These are phyloP conservation scores for Mrakia frigida DNA, from an alignment of 768 basidiomycete species.

Conservation along the genomic window DNA sequence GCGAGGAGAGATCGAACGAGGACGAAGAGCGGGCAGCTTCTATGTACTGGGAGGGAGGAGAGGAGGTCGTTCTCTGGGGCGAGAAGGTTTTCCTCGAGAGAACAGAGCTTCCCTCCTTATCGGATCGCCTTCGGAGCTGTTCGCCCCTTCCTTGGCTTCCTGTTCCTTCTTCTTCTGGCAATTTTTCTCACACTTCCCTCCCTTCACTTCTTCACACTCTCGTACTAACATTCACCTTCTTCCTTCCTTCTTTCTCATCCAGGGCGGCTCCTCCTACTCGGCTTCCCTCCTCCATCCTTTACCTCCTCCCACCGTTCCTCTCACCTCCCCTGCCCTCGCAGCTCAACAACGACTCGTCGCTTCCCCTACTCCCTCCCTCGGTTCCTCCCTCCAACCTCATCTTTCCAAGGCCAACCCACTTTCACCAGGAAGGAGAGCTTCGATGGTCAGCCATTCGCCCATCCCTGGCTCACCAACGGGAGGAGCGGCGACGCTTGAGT, in stretches of 20 bases:
- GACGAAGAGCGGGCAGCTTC: no score
- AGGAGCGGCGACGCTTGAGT: neutral
- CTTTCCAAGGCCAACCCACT: constrained; percentile 29
- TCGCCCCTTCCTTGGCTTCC: neutral
- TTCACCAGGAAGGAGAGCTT: constrained; percentile 21
- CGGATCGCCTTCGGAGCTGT: neutral
- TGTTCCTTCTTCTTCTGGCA: neutral
- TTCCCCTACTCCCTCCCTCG: neutral
- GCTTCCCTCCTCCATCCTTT: neutral
- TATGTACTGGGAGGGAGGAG: no score
- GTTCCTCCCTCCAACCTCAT: neutral
- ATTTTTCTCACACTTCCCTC: neutral
- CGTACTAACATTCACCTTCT: neutral
- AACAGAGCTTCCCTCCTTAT: no score
- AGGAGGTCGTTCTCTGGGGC: no score
- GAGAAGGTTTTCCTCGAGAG: no score
- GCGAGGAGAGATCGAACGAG: no score
- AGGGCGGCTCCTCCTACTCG: neutral
- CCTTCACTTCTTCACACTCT: neutral
- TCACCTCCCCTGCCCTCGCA: constrained; percentile 6
- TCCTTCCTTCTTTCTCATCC: neutral
- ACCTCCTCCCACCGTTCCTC: neutral
- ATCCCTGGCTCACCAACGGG: neutral
- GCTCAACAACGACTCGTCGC: constrained; percentile 5
- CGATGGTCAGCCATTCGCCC: constrained; percentile 19